Evolutionary conservation across 257 asterid genomes (phyloP), one percentile per base, ranked within the genome.

Genomic region (Mitragyna speciosa): DNA sequence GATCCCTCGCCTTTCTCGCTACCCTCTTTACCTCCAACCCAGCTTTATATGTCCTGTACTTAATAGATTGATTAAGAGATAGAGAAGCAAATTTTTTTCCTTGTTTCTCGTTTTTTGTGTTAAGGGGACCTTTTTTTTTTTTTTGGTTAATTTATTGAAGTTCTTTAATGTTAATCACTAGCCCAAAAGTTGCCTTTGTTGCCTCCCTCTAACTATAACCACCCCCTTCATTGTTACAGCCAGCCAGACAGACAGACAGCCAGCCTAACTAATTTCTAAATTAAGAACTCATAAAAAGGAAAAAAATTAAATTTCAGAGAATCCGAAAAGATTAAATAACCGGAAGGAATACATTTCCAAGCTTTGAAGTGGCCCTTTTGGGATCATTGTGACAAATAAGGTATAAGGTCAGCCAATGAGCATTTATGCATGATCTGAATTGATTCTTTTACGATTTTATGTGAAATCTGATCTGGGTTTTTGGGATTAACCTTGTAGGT

Each of bases 1-100:
- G 73, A 86, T 81, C 67, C 87, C 83, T 79, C 94, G 89, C 83
- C 88, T 79, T 83, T 86, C 82, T 86, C 90, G 91, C 81, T 52
- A 14, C 33, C 48, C 73, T 69, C 54, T 43, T 36, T 49, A 61
- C 56, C 39, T 36, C 5, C 59, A 16, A 16, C 59, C 59, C 59
- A 52, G 19, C 20, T 12, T 4, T 16, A 14, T 16, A 51, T 2
- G 4, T 14, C 39, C 39, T 36, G n/a, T n/a, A n/a, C n/a, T n/a
- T n/a, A n/a, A n/a, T 36, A 36, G 39, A 36, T 36, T 36, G 39
- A 36, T 36, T 36, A 36, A 36, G 39, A 36, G 39, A 36, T 1
- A 36, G 4, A 36, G 39, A 36, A 36, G 39, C 39, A 36, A 36
- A 3, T 33, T 51, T 6, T 51, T 26, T 28, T 72, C 31, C 52